These are phyloP conservation scores for Leccinum incarnatum DNA, from an alignment of 768 basidiomycete species.

Conservation along the genomic window DNA sequence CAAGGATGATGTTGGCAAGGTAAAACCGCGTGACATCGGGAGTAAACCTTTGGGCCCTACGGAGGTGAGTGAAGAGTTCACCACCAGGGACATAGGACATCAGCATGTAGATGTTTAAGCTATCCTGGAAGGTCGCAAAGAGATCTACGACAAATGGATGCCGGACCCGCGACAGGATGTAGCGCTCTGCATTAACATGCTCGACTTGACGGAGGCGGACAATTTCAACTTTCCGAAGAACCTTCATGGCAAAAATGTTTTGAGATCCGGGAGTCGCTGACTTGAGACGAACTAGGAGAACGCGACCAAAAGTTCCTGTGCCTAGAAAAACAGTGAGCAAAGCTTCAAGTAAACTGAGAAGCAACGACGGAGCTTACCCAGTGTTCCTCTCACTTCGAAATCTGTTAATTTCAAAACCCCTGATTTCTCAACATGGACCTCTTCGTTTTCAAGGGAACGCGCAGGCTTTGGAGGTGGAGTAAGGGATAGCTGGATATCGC, in stretches of 20 bases:
- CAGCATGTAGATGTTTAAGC: slow-evolving; percentile 96
- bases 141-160: slow-evolving; percentile 98
- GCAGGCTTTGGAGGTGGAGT: slow-evolving; percentile 41
- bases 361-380: slow-evolving; percentile 47
- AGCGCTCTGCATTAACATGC: slow-evolving; percentile 95
- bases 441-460: slow-evolving; percentile 67
- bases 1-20: slow-evolving; percentile 92
- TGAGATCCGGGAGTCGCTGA: slow-evolving; percentile 42
- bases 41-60: slow-evolving; percentile 91
- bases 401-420: slow-evolving; percentile 66
- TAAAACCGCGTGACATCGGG: slow-evolving; percentile 98
- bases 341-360: not conserved
- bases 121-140: slow-evolving; percentile 93
- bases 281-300: slow-evolving; percentile 81
- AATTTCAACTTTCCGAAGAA: slow-evolving; percentile 81
- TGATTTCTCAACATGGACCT: slow-evolving; percentile 55
- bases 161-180: slow-evolving; percentile 85
- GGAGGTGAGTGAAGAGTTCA: slow-evolving; percentile 94
- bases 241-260: slow-evolving; percentile 82
- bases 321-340: slow-evolving; percentile 45
- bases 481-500: slow-evolving; percentile 3
- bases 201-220: slow-evolving; percentile 93
- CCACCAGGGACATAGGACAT: slow-evolving; percentile 96
- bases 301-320: slow-evolving; percentile 94
- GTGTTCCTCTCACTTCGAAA: slow-evolving; percentile 76